Evolutionary conservation across 495 filamentous ascomycete genomes (phyloP), one percentile per base, ranked within the genome.

Genomic region (Penicillium robsamsonii): DNA sequence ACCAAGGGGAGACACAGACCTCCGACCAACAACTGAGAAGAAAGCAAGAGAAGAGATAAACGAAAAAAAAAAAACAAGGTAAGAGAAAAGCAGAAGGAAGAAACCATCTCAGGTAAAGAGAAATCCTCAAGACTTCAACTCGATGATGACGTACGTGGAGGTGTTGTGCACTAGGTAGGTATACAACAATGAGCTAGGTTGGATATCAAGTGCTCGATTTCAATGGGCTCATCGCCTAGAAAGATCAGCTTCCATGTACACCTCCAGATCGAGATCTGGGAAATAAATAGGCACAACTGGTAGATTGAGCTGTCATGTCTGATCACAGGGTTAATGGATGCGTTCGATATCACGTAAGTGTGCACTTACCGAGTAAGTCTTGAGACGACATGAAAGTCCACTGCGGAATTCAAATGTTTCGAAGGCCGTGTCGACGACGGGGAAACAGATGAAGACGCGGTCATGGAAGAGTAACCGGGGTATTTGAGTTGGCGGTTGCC

Each of bases 1-100:
- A 27, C 11, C 5, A 38, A 29, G 15, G 29, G 27, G 24, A 37
- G 37, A 18, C 38, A 30, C 11, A 52, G 15, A 35, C 29, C 46
- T 52, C 44, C 41, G 31, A 56, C 60, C 40, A 46, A 59, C 59
- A 56, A n/a, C 35, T 20, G 33, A 49, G 53, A 54, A 49, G 45
- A 49, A 49, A 44, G 42, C 25, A 33, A 57, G 33, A 42, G 41
- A 46, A 48, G 24, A 33, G 17, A 56, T 43, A 48, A 49, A 57
- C 37, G 7, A 27, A 46, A 37, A 31, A 44, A 31, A 44, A 30
- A 1, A 37, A 55, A 54, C 35, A 20, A 42, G 46, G 46, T 46
- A 51, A 42, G 38, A 41, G 40, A 42, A 42, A 58, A 53, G 24
- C 53, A 48, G 44, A 52, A 59, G 44, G 29, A 56, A 47, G 31